Evolutionary conservation across 2,329 filamentous ascomycete species (phyloP), one percentile per base, ranked within the genome.

Genomic region (Fusarium virguliforme): DNA sequence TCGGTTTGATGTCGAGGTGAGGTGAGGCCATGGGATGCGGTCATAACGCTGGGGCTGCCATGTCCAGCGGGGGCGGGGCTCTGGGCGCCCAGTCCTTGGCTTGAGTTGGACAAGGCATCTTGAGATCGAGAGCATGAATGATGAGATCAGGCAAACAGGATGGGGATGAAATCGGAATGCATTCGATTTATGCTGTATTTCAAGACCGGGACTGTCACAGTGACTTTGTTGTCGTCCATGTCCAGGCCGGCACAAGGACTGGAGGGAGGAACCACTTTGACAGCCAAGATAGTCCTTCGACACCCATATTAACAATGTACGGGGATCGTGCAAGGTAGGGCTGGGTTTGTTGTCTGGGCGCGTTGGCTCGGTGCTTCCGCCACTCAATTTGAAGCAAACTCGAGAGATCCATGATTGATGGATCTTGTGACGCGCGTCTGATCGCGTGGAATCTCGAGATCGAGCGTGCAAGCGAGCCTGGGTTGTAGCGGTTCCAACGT

Each of bases 51-150:
- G 22, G 40, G 56, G 43, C 62, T 43, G 38, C 62, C 57, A 50
- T 40, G 28, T 59, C 41, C 71, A 61, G 69, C 35, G 69, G 69
- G 69, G 69, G 70, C 59, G 70, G 70, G 70, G 70, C 43, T 50
- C 38, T 56, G 38, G 50, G 50, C 48, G 57, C 38, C 50, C 55
- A 43, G 64, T 50, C 43, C 69, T 72, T 57, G 60, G 63, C 37
- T 46, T 53, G 30, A 35, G 30, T 35, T 24, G 22, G 32, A 35
- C 18, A 53, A 6, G 30, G 24, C 12, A 35, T 53, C 10, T 35
- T 32, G 13, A 15, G 24, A 48, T 48, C 24, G 3, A 28, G 8
- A 28, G 13, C 18, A 53, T 53, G 18, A 4, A 32, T 6, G 9
- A 35, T 6, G 18, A 15, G 10, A 28, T 24, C 9, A 35, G 15